Conservation (phyloP, 495 filamentous ascomycete genomes). For the Penicillium paxilli region DNA sequence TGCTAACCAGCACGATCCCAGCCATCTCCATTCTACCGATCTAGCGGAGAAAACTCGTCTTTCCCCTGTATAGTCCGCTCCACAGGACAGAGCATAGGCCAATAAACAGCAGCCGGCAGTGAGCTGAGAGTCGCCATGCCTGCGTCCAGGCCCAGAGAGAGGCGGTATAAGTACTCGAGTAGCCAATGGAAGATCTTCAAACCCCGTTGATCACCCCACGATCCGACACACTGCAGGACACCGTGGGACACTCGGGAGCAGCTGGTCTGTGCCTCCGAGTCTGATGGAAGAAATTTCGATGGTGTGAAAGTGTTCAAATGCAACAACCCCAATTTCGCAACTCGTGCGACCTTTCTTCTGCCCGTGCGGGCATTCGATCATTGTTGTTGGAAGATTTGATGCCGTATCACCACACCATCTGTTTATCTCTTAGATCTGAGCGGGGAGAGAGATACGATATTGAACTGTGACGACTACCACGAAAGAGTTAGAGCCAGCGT, state of each 20-base stretch:
- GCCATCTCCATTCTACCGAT: background rate
- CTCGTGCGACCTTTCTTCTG: background rate
- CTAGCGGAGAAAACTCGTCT: background rate
- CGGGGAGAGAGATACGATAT: background rate
- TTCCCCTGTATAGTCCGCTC: background rate
- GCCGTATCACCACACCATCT: slow-evolving; percentile 9
- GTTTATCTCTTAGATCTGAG: background rate
- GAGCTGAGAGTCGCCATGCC: background rate
- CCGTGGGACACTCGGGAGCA: slow-evolving; percentile 3
- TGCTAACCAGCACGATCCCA: background rate
- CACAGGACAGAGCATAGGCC: background rate
- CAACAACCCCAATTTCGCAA: background rate
- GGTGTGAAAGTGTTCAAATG: background rate
- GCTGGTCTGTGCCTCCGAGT: slow-evolving; percentile 9
- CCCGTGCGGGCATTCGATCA: background rate
- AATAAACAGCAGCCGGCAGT: background rate
- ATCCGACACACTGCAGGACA: background rate
- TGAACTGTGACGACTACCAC: background rate
- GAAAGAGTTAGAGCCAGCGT: background rate
- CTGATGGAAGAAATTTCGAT: background rate
- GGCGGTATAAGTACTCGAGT: slow-evolving; percentile 8
- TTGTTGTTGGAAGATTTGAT: background rate
- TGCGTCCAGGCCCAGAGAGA: slow-evolving; percentile 1
- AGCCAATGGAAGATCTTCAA: slow-evolving; percentile 6
- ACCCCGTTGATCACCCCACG: slow-evolving; percentile 2